A percentile compares a stretch with the other conserved stretches of the same genome.
phyloP scores from a whole-genome alignment of 305 asterid genomes.

The Solanum hybrid region DNA sequence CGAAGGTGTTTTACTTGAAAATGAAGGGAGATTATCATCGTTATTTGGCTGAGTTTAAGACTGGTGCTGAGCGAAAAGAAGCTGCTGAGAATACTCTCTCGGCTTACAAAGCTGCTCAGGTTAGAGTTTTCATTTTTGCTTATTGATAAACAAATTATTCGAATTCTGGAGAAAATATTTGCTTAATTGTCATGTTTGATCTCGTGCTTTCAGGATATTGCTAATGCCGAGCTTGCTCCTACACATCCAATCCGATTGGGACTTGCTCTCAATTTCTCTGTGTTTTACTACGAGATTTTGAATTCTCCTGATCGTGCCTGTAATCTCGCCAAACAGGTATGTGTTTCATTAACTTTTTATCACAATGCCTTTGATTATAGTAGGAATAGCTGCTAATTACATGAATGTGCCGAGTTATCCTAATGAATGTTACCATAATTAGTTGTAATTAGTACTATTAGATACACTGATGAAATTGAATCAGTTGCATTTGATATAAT shows the following conservation, averaged over 20 bases:
- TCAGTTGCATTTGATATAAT: background rate
- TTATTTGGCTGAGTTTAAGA: constrained; percentile 77
- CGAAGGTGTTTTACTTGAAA: constrained; percentile 87
- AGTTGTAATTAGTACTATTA: background rate
- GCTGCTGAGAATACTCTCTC: constrained; percentile 92
- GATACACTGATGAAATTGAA: background rate
- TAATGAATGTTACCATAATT: background rate
- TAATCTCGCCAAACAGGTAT: constrained; percentile 75
- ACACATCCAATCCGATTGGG: constrained; percentile 89
- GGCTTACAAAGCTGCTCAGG: constrained; percentile 89
- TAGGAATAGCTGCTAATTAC: background rate
- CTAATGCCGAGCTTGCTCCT: constrained; percentile 66
- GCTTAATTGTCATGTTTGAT: background rate
- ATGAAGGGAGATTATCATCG: constrained; percentile 92
- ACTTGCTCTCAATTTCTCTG: constrained; percentile 85
- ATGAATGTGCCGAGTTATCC: background rate
- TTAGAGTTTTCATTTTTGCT: background rate
- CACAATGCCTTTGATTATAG: background rate
- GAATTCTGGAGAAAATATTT: background rate
- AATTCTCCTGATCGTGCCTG: constrained; percentile 87
- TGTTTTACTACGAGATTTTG: constrained; percentile 76
- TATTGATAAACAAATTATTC: background rate
- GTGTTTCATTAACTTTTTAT: background rate
- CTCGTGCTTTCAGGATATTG: constrained; percentile 49
- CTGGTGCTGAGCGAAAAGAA: constrained; percentile 64